Evolutionary conservation across 805 yeast genomes (phyloP), one percentile per base, ranked within the genome.

Genomic region (Starmerella floris): DNA sequence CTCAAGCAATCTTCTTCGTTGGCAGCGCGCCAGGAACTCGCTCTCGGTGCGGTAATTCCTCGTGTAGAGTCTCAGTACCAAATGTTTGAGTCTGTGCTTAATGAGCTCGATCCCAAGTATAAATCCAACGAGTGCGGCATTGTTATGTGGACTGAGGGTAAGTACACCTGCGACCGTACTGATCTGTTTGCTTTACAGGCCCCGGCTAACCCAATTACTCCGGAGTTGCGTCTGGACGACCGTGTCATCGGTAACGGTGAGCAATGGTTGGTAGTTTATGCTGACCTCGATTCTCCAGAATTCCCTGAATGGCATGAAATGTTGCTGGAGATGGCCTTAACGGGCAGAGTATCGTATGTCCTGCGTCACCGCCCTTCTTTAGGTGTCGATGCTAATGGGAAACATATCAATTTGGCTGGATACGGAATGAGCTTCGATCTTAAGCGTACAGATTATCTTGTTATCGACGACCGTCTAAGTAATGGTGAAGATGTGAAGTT

Each of bases 151-250:
- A 67, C 67, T 49, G 74, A 77, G 44, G 72, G 72, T 38, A 65
- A 66, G 22, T 57, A 68, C 2, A 79, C 77, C 54, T 77, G 85
- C 52, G 72, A 78, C 9, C 64, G 77, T 2, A 82, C 74, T 42
- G 94, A 80, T 44, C 70, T 84, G 1, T 91, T 74, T 58, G 94
- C 95, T 2, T 65, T 91, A 43, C 78, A 79, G 57, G 62, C 15
- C 35, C 62, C 3, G 65, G 39, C 22, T 1, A 27, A 19, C 2
- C 40, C 43, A 5, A 34, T 39, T 11, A 11, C 28, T 15, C 56
- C 59, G 15, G 48, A 40, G 5, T 37, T 57, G n/a, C 43, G 54
- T 17, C 57, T 74, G 0, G 70, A 72, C 46, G 96, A 88, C 54
- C 66, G 84, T 43, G 63, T 79, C 0, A 66, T 83, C 37, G 93